These are phyloP conservation scores for Colletotrichum sp. DNA, from an alignment of 2,329 filamentous ascomycete species.

Conservation along the genomic window DNA sequence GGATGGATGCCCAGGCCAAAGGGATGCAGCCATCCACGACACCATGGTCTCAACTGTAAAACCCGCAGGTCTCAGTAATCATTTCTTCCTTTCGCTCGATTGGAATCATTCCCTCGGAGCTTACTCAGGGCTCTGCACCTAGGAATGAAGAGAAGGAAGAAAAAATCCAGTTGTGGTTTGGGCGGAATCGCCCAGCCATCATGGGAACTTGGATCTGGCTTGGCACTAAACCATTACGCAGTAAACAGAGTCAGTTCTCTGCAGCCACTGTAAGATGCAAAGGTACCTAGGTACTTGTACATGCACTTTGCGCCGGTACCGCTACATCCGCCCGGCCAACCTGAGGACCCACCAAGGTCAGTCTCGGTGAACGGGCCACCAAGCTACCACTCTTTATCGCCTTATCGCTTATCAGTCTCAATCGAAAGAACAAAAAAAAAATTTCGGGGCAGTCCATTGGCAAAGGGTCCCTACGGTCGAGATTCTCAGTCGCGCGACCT, in stretches of 20 bases:
- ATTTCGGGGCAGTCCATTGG: neutral
- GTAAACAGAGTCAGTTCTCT: slow-evolving; percentile 7
- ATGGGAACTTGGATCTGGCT: neutral
- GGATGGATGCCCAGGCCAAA: neutral
- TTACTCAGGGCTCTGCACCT: neutral
- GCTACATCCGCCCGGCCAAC: neutral
- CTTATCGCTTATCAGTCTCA: slow-evolving; percentile 16
- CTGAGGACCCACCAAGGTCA: neutral
- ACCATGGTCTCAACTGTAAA: neutral
- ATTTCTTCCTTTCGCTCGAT: neutral
- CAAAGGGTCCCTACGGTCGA: neutral
- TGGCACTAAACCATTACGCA: neutral
- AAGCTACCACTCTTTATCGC: neutral
- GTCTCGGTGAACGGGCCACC: neutral
- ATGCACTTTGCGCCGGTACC: neutral
- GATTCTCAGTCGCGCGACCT: neutral
- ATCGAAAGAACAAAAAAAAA: slow-evolving; percentile 2
- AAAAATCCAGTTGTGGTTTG: neutral
- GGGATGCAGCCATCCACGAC: neutral
- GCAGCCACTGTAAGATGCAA: neutral
- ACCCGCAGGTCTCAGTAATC: neutral
- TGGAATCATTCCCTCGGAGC: neutral
- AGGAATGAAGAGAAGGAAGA: neutral
- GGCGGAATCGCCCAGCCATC: neutral
- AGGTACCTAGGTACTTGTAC: neutral